Percentiles rank a stretch among this genome's conserved stretches.
Evolutionary conservation across 148 eudicot species (phyloP).

Genomic region (Persicaria maculosa): DNA sequence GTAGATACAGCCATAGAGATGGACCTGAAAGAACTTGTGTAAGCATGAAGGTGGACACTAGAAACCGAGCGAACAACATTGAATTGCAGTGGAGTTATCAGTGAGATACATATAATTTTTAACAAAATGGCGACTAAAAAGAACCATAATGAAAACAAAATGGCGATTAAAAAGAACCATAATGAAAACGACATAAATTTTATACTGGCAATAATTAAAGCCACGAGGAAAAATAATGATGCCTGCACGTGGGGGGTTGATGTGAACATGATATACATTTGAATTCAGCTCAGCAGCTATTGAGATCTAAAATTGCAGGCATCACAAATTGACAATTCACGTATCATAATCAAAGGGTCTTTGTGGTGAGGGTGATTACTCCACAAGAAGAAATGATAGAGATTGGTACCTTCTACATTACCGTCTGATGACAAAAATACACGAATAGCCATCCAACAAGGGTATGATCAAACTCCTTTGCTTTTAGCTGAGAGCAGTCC

Average conservation of each 20-base stretch:
- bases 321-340: background rate
- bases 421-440: background rate
- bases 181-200: background rate
- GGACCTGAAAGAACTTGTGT: background rate
- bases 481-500: conserved; percentile 11
- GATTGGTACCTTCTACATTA: background rate
- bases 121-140: conserved; percentile 1
- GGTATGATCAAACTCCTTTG: conserved; percentile 2
- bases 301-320: background rate
- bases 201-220: background rate
- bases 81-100: background rate
- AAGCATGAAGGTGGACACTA: background rate
- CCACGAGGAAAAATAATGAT: background rate
- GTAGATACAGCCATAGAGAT: background rate
- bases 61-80: background rate
- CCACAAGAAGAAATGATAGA: background rate
- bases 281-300: background rate
- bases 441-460: background rate
- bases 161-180: background rate
- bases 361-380: background rate
- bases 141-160: background rate
- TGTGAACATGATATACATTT: background rate
- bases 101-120: background rate
- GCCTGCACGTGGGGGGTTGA: background rate
- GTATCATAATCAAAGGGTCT: background rate